A percentile compares a stretch with the other conserved stretches of the same genome.
Conservation (phyloP, 495 filamentous ascomycete species). For the Terfezia boudieri region DNA sequence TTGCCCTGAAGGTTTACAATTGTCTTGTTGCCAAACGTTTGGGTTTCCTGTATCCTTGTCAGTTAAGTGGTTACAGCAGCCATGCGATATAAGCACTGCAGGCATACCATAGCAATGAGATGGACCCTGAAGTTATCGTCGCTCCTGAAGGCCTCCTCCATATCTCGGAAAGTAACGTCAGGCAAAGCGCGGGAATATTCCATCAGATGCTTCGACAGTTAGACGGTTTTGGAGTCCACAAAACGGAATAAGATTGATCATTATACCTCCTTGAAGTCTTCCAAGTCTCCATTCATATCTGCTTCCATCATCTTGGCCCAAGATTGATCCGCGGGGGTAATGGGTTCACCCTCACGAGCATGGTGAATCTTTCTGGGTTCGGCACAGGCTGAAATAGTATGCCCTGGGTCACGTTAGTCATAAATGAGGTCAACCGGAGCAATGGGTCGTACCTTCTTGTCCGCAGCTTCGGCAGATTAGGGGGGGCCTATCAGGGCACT, state of each 20-base stretch:
- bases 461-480: constrained; percentile 54
- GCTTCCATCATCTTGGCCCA: constrained; percentile 47
- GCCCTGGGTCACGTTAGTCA: constrained; percentile 28
- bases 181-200: constrained; percentile 54
- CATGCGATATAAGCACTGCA: background rate
- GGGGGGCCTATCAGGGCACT: constrained; percentile 47
- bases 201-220: constrained; percentile 28
- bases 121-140: constrained; percentile 34
- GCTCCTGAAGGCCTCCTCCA: constrained; percentile 51
- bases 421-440: background rate
- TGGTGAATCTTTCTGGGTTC: constrained; percentile 44
- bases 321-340: constrained; percentile 32
- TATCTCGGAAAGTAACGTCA: constrained; percentile 38
- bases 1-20: constrained; percentile 73
- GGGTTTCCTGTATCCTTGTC: constrained; percentile 25
- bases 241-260: constrained; percentile 7
- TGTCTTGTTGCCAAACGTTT: constrained; percentile 37
- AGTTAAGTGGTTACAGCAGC: background rate
- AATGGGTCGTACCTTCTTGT: constrained; percentile 34
- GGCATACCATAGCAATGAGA: constrained; percentile 45
- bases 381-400: constrained; percentile 41
- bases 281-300: constrained; percentile 40
- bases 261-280: constrained; percentile 45
- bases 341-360: constrained; percentile 33
- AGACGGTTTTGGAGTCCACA: background rate